Base-by-base conservation (phyloP, 129 eudicot species). In the Helichrysum umbraculigerum region DNA sequence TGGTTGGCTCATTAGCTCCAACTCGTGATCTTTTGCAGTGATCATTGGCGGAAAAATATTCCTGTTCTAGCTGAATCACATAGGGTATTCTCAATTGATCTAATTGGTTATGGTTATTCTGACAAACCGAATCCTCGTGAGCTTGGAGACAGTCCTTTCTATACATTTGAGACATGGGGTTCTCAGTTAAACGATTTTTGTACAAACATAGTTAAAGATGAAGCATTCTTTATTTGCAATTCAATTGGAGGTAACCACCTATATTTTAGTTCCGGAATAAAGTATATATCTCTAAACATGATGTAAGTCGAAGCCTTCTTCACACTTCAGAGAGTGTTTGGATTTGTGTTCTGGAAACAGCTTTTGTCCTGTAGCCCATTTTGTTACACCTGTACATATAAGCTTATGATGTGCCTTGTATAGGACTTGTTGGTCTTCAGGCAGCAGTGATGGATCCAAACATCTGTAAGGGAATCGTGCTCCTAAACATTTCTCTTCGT, bases 61-160 rank as follows among this genome's bases (percentile, higher is more conserved):
- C 89, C 96, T 28, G 87, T 86, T 81, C 96, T 94, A 66, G 97
- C 91, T 68, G 72, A 82, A 76, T 84, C 90, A 33, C 93, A 91
- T 63, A 86, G 96, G 78, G 98, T 94, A 21, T 94, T 70, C 71
- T 78, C 97, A 69, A 89, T 94, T 30, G 98, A 94, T 83, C 97
- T 94, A 51, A 87, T 94, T 80, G 98, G 98, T 42, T 94, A 94
- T 74, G 98, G 98, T 56, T 91, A 94, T 76, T 94, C 98, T n/a
- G 97, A 94, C 84, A 94, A 94, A 78, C 98, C 98, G 16, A 87
- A 91, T 77, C 97, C 97, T 37, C 87, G 87, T 69, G 88, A 89
- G 61, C 88, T 94, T 74, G 90, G 90, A 70, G 84, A 74, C 29
- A n/a, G 63, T 6, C 28, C 88, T 41, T 94, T 91, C 64, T 94